Conservation (phyloP, 139 green algal species). For the Chlamydomonas schloesseri region DNA sequence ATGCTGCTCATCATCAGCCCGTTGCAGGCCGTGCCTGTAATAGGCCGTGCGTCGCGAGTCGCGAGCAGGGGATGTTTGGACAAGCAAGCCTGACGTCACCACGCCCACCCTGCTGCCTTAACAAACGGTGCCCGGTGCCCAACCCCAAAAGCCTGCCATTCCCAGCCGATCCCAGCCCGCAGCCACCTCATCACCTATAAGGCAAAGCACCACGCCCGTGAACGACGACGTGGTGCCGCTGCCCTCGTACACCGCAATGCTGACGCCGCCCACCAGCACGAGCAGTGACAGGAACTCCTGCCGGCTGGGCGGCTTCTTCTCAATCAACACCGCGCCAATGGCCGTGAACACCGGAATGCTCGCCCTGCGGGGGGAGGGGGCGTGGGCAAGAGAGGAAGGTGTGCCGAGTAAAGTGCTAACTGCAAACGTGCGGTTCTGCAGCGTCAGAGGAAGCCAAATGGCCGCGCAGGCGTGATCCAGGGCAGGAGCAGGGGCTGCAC, state of each 20-base stretch:
- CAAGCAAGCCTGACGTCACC: too few relatives aligned
- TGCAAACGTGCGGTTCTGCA: too few relatives aligned
- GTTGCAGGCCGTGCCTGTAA: constrained; percentile 60
- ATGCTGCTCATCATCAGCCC: constrained; percentile 63
- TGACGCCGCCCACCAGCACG: constrained; percentile 56
- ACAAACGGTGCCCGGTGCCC: too few relatives aligned
- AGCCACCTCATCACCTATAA: constrained; percentile 44
- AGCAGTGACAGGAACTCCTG: constrained; percentile 55
- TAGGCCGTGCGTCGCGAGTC: too few relatives aligned
- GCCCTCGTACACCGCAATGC: constrained; percentile 53
- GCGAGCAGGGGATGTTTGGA: too few relatives aligned
- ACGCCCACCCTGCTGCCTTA: too few relatives aligned
- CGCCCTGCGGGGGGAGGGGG: constrained; percentile 23
- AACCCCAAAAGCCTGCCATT: too few relatives aligned
- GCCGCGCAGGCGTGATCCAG: too few relatives aligned
- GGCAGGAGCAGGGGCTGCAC: too few relatives aligned
- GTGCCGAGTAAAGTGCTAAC: too few relatives aligned
- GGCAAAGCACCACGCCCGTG: constrained; percentile 47
- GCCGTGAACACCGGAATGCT: constrained; percentile 55
- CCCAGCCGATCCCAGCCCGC: too few relatives aligned
- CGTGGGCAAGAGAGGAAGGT: not conserved
- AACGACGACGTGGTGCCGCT: constrained; percentile 6
- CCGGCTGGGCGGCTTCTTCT: constrained; percentile 40
- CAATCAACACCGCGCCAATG: constrained; percentile 51
- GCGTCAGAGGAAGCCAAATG: too few relatives aligned